Conservation (phyloP, 1,139 yeast species). For the Taphrina confusa region DNA sequence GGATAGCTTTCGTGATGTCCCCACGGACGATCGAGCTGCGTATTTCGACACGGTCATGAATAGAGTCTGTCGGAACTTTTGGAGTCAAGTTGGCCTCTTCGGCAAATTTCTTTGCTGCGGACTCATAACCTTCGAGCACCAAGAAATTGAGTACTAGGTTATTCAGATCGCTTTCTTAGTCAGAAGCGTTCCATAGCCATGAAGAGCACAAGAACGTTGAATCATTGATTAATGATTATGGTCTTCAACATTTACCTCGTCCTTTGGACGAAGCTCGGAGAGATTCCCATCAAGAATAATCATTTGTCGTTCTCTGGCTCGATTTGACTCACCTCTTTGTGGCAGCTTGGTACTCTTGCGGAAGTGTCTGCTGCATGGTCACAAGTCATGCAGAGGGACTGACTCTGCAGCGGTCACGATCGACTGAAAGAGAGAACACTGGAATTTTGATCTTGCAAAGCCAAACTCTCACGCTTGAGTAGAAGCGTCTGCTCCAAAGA, state of each 20-base stretch:
- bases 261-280: conserved; percentile 39
- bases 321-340: conserved; percentile 16
- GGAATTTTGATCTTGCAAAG: no score
- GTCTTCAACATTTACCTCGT: conserved; percentile 19
- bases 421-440: no score
- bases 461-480: no score
- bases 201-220: not conserved
- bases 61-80: conserved; percentile 42
- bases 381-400: not conserved
- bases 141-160: conserved; percentile 48
- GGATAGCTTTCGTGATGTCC: conserved; percentile 47
- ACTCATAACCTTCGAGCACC: conserved; percentile 48
- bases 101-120: conserved; percentile 48
- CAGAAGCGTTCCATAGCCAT: not conserved
- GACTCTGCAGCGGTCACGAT: no score
- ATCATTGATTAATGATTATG: conserved; percentile 34
- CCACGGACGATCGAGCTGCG: conserved; percentile 47
- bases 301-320: conserved; percentile 27
- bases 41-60: conserved; percentile 46
- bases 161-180: conserved; percentile 44
- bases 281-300: conserved; percentile 42
- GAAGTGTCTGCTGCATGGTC: conserved; percentile 1
- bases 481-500: no score
- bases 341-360: conserved; percentile 21
- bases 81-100: conserved; percentile 46